These are phyloP conservation scores for Amanita pallidorosea DNA, from an alignment of 768 basidiomycete species.

Conservation along the genomic window DNA sequence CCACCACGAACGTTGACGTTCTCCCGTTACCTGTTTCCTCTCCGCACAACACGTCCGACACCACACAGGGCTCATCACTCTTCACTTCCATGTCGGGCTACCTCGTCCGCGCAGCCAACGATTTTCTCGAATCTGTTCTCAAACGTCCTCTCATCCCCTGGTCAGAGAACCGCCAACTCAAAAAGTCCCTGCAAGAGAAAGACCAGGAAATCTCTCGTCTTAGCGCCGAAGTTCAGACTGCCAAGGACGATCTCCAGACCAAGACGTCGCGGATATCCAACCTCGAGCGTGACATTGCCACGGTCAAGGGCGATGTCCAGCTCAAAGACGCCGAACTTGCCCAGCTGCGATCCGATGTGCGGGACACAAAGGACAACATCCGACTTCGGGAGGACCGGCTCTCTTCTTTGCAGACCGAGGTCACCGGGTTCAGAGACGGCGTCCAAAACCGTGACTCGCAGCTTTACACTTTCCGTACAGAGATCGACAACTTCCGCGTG, in stretches of 20 bases:
- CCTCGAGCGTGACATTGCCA: background rate
- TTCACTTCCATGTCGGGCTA: conserved; percentile 1
- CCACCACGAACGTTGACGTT: background rate
- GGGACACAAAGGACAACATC: conserved; percentile 5
- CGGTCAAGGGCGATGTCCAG: background rate
- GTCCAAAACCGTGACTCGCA: conserved; percentile 2
- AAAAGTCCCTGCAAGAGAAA: conserved; percentile 1
- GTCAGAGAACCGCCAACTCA: conserved; percentile 3
- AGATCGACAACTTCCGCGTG: conserved; percentile 5
- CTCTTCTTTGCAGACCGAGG: background rate
- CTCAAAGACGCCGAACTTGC: background rate
- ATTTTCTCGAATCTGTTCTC: conserved; percentile 3
- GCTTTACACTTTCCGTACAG: background rate
- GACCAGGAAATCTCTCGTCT: conserved; percentile 1
- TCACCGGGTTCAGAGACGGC: conserved; percentile 1
- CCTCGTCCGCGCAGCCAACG: conserved; percentile 4
- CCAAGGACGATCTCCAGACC: background rate
- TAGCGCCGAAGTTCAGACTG: background rate
- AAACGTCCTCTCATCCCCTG: conserved; percentile 4
- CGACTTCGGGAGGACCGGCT: background rate
- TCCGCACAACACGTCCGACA: background rate
- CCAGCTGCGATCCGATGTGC: background rate
- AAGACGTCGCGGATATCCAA: background rate
- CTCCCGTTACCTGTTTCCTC: conserved; percentile 2
- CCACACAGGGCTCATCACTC: background rate